Conservation (phyloP, 139 green algal species). For the Chlorella ohadii region DNA sequence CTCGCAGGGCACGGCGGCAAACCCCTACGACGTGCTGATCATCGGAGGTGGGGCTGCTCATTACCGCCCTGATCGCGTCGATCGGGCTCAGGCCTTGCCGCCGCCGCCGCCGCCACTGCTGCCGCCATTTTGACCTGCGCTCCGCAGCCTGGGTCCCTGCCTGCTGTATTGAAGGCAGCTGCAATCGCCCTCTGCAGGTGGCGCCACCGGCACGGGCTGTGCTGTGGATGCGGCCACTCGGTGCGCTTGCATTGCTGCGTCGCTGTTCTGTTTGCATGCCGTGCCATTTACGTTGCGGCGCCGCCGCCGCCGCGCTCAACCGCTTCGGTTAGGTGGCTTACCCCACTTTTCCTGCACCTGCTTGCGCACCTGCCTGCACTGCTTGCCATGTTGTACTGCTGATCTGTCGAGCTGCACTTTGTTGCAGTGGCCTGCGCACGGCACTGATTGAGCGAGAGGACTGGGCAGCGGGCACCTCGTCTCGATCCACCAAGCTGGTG, state of each 20-base stretch:
- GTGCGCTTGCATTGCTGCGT: conserved; percentile 45
- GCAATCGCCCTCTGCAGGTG: conserved; percentile 63
- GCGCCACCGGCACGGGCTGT: conserved; percentile 93
- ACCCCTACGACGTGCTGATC: conserved; percentile 90
- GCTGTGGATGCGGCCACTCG: conserved; percentile 92
- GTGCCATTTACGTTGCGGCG: no score
- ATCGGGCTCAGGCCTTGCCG: no score
- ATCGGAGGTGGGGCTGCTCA: conserved; percentile 64
- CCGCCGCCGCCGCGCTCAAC: no score
- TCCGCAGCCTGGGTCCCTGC: no score
- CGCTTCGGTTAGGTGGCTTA: no score
- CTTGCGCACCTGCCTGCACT: background rate
- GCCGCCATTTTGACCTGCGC: background rate
- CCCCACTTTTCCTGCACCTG: background rate
- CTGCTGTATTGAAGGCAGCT: no score
- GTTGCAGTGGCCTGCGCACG: conserved; percentile 71
- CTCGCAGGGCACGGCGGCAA: conserved; percentile 33
- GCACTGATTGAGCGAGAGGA: conserved; percentile 95
- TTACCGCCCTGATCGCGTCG: no score
- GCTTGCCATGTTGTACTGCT: no score
- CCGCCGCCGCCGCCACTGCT: no score
- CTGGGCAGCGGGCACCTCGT: conserved; percentile 92
- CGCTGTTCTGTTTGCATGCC: no score
- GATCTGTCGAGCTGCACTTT: background rate
- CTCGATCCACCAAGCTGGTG: conserved; percentile 95